phyloP scores from a whole-genome alignment of 2,329 filamentous ascomycete species.

The Huntiella decipiens region DNA sequence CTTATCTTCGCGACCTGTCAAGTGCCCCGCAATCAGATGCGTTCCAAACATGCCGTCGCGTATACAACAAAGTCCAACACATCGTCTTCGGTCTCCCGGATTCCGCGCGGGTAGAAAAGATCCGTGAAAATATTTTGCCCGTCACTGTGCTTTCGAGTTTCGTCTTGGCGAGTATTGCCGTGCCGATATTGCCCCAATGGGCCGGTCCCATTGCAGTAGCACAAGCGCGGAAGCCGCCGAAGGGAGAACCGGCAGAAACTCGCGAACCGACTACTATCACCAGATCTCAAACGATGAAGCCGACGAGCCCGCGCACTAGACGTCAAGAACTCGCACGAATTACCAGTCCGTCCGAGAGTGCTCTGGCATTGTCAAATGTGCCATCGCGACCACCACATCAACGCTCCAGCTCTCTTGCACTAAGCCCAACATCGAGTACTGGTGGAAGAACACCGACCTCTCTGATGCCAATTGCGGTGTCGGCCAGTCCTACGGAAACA shows the following conservation, averaged over 20 bases:
- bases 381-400: neutral
- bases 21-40: conserved; percentile 54
- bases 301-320: conserved; percentile 29
- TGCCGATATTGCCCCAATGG: conserved; percentile 58
- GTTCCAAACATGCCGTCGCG: conserved; percentile 64
- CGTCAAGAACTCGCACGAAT: conserved; percentile 17
- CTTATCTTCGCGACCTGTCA: conserved; percentile 65
- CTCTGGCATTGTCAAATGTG: neutral
- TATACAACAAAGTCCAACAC: conserved; percentile 78
- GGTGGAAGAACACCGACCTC: conserved; percentile 4
- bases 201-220: conserved; percentile 66
- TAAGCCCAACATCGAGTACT: neutral
- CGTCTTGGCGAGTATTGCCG: conserved; percentile 55
- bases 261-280: conserved; percentile 27
- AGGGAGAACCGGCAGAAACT: conserved; percentile 28
- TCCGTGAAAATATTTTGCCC: conserved; percentile 63
- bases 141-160: conserved; percentile 68
- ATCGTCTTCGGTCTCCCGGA: conserved; percentile 69
- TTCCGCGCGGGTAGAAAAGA: conserved; percentile 48
- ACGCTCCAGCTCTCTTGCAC: conserved; percentile 11
- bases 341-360: conserved; percentile 8
- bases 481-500: neutral
- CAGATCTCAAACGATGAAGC: conserved; percentile 49
- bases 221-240: conserved; percentile 53
- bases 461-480: neutral